Base-by-base conservation (phyloP, 495 filamentous ascomycete species). In the Barbatosphaeria neglecta region DNA sequence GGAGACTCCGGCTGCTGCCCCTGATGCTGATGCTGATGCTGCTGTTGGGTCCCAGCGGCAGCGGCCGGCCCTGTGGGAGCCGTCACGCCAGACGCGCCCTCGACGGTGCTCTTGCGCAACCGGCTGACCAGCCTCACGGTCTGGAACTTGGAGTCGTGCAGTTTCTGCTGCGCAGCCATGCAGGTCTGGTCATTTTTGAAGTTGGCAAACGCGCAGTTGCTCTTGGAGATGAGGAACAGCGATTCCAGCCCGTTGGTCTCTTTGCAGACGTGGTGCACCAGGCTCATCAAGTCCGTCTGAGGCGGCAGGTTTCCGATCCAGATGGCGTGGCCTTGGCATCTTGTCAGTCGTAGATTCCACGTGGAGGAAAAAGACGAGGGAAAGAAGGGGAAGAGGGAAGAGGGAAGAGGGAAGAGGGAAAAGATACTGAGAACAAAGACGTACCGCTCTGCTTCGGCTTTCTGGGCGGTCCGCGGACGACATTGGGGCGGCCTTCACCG, bases 181-280 rank as follows among this genome's bases (percentile, higher is more conserved):
- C 87, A 95, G 17, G 83, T 78, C 11, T 64, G 67, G 50, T 94
- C 92, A 37, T 85, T 86, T 50, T 81, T 83, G 57, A 95, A 98
- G 57, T 98, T 98, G 56, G 95, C 86, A 70, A 98, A 98, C 0
- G 90, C 92, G 58, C 92, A 98, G 56, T 95, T 96, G 63, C 88
- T 96, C 61, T 95, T 97, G 4, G 92, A 92, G 22, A 98, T 98
- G 20, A 96, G 69, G 52, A 95, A 95, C 19, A 97, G 74, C 35
- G 88, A 95, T 62, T 95, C 86, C 28, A 98, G 77, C 18, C 89
- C 84, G 0, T 75, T 81, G 0, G 86, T 82, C 47, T 90, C 88
- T 48, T 75, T 80, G 22, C 87, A 94, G 45, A 96, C 94, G 58
- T 96, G 83, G 50, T 94, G 83, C 48, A 95, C 94, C 16, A 98